A percentile compares a stretch with the other conserved stretches of the same genome.
Conservation (phyloP, 179 eudicot species). For the Patellifolia procumbens region DNA sequence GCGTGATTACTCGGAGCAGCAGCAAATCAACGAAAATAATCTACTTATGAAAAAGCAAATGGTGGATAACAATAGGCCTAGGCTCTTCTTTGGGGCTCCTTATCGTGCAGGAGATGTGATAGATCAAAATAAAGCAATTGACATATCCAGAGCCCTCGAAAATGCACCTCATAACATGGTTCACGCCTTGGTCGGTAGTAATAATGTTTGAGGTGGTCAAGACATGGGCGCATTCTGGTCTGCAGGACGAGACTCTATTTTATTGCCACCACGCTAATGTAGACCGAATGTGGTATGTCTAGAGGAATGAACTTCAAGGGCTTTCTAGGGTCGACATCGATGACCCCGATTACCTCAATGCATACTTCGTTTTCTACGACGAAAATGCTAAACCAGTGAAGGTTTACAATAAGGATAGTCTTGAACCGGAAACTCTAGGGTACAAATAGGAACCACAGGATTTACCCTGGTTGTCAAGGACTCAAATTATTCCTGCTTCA, state of each 20-base stretch:
- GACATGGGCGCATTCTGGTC: conserved; percentile 19
- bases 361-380: conserved; percentile 20
- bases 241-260: conserved; percentile 15
- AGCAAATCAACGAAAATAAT: conserved; percentile 7
- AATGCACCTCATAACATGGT: background rate
- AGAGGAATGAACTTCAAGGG: conserved; percentile 7
- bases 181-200: conserved; percentile 10
- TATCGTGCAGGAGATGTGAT: background rate
- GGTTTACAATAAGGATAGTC: conserved; percentile 14
- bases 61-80: background rate
- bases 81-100: background rate
- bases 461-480: background rate
- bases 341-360: conserved; percentile 5
- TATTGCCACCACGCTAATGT: conserved; percentile 24
- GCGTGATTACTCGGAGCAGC: background rate
- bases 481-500: rapidly evolving
- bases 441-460: background rate
- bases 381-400: conserved; percentile 22
- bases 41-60: conserved; percentile 2
- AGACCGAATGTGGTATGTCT: conserved; percentile 13
- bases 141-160: conserved; percentile 13
- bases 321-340: background rate
- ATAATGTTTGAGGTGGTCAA: background rate
- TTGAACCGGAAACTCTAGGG: conserved; percentile 8
- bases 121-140: background rate